Conservation (phyloP, 2,329 filamentous ascomycete species). For the Curvularia eragrostidis region DNA sequence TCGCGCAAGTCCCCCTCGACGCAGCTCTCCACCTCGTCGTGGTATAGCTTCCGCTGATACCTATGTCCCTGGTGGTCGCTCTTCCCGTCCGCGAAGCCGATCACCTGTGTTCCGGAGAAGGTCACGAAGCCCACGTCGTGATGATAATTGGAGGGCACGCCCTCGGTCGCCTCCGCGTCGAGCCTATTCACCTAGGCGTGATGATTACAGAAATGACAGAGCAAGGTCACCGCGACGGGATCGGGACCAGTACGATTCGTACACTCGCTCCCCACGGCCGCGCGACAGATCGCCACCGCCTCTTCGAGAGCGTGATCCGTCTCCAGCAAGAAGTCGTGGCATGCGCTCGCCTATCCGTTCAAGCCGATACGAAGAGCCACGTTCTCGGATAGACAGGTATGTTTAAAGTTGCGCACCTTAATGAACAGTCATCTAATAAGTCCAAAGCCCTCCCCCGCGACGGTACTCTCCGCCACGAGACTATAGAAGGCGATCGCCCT, state of each 20-base stretch:
- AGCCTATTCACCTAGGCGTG: slow-evolving; percentile 49
- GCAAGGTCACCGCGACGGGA: slow-evolving; percentile 51
- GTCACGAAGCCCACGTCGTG: slow-evolving; percentile 51
- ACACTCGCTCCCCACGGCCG: slow-evolving; percentile 51
- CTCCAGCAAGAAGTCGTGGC: slow-evolving; percentile 56
- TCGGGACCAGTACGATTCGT: slow-evolving; percentile 50
- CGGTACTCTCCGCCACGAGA: slow-evolving; percentile 55
- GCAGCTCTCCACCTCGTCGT: slow-evolving; percentile 42
- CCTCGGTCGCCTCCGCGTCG: slow-evolving; percentile 59
- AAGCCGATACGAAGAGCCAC: slow-evolving; percentile 55
- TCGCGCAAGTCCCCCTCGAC: slow-evolving; percentile 12
- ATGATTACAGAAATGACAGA: slow-evolving; percentile 44
- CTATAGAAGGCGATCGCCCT: slow-evolving; percentile 61
- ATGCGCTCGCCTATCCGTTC: slow-evolving; percentile 52
- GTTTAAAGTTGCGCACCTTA: not conserved
- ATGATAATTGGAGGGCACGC: slow-evolving; percentile 54
- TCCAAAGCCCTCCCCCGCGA: slow-evolving; percentile 39
- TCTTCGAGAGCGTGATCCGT: slow-evolving; percentile 54
- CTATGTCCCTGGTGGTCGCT: slow-evolving; percentile 48
- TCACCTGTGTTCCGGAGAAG: slow-evolving; percentile 49
- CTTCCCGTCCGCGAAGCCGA: slow-evolving; percentile 48
- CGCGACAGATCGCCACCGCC: slow-evolving; percentile 53
- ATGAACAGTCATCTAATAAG: slow-evolving; percentile 10
- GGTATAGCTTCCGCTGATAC: slow-evolving; percentile 50
- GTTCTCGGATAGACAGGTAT: slow-evolving; percentile 49